Evolutionary conservation across 768 basidiomycete species (phyloP), one percentile per base, ranked within the genome.

Genomic region (Hysterangium stoloniferum): DNA sequence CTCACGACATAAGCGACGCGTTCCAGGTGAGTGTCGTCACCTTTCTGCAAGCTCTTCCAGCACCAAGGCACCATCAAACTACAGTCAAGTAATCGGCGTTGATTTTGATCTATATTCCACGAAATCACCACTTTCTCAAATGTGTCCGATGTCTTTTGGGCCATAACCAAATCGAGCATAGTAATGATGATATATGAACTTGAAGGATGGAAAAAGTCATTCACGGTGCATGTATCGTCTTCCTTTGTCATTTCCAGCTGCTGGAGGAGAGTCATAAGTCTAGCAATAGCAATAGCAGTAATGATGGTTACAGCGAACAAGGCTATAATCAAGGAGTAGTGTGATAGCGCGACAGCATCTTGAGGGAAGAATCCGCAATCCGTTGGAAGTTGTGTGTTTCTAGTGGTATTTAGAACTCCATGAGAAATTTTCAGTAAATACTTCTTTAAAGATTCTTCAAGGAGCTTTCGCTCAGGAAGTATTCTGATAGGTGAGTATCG

Each of bases 21-120:
- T 47, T 82, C 81, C 1, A 72, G 66, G 31, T 78, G 64, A 25
- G 73, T 68, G 33, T 67, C 60, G 19, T 77, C 71, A 52, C 68
- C 66, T 57, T 85, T 83, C 41, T 65, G 61, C 81, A 83, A 87
- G 6, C 72, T 62, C 9, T 60, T 64, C 84, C 86, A 89, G 48
- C 69, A 70, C 84, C 85, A 86, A 1, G 75, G 71, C 2, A 83
- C 61, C 9, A 74, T 64, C 9, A 69, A 55, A 27, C 78, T 76
- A 78, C 80, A 86, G 53, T 65, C 65, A n/a, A 84, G 48, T n/a
- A 87, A 60, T 19, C 83, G 68, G 5, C 41, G 62, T 52, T 75
- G 73, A 9, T 81, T 62, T 38, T 58, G 50, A 59, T 79, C 74
- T 5, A 74, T 60, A 17, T 56, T 48, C 24, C 54, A 37, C 13